phyloP scores from a whole-genome alignment of 1,139 yeast species.

The Lodderomyces jiufengensis region DNA sequence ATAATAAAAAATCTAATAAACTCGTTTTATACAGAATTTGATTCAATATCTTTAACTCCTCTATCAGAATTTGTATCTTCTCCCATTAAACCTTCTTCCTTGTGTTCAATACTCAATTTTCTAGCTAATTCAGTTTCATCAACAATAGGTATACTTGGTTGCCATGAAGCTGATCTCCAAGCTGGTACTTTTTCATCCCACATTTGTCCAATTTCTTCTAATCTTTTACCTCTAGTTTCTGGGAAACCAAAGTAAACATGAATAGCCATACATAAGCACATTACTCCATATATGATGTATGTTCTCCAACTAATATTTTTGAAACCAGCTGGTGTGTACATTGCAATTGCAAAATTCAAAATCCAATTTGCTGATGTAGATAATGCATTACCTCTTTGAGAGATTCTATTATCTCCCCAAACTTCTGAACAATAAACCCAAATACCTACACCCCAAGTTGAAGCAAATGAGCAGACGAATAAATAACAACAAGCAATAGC shows the following conservation, averaged over 20 bases:
- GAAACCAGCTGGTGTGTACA: constrained; percentile 49
- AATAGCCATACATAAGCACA: constrained; percentile 51
- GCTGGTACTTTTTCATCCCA: constrained; percentile 59
- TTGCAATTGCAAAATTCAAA: constrained; percentile 50
- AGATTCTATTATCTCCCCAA: constrained; percentile 51
- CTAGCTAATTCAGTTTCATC: constrained; percentile 37
- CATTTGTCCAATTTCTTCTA: constrained; percentile 61
- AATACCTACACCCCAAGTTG: constrained; percentile 57
- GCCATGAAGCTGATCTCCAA: constrained; percentile 47
- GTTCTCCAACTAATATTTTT: constrained; percentile 46
- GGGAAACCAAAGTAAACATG: constrained; percentile 68
- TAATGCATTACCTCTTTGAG: constrained; percentile 55
- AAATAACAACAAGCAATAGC: constrained; percentile 59
- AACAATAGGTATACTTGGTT: constrained; percentile 39
- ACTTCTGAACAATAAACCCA: constrained; percentile 58
- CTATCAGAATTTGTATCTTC: constrained; percentile 17
- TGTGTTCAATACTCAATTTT: constrained; percentile 34
- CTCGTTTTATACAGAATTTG: too few species aligned
- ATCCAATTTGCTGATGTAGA: constrained; percentile 53
- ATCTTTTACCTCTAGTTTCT: constrained; percentile 58
- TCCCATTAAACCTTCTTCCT: constrained; percentile 20
- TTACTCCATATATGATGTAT: constrained; percentile 43
- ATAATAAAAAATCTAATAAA: too few species aligned
- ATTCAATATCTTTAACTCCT: neutral
- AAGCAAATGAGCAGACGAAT: constrained; percentile 51